These are phyloP conservation scores for Rosa rugosa DNA, from an alignment of 306 rosid genomes.

Conservation along the genomic window DNA sequence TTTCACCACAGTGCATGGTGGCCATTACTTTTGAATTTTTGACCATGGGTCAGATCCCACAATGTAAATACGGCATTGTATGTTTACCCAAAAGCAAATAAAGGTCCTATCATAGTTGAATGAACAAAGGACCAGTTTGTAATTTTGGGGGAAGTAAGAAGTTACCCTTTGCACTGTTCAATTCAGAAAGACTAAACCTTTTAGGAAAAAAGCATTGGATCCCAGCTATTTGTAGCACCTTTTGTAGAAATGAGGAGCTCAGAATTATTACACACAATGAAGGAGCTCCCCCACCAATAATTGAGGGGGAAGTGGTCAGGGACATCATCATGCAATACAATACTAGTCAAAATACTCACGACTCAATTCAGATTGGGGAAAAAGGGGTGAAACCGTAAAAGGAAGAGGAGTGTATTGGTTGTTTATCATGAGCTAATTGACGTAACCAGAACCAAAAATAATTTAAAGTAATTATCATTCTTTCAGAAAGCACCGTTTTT, in stretches of 20 bases:
- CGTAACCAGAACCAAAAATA: not conserved
- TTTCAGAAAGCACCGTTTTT: not conserved
- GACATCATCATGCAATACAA: slow-evolving; percentile 30
- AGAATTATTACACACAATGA: not conserved
- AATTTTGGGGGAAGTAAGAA: not conserved
- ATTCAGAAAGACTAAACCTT: not conserved
- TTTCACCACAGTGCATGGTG: not conserved
- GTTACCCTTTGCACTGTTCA: not conserved
- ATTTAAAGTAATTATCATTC: not conserved
- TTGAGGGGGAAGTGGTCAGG: slow-evolving; percentile 24
- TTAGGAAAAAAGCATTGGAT: slow-evolving; percentile 27
- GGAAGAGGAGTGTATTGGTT: slow-evolving; percentile 1
- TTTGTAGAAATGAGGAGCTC: slow-evolving; percentile 22
- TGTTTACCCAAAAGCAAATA: not conserved
- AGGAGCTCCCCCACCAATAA: slow-evolving; percentile 33
- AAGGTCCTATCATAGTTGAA: not conserved
- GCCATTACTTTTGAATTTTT: slow-evolving; percentile 31
- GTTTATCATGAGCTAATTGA: not conserved
- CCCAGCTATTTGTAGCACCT: slow-evolving; percentile 39
- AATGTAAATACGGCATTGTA: not conserved
- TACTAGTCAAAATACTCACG: slow-evolving; percentile 19
- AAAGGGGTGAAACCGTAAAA: not conserved
- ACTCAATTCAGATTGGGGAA: slow-evolving; percentile 10
- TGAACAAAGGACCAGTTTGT: slow-evolving; percentile 24
- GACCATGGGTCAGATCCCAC: not conserved